Evolutionary conservation across 441 rosid genomes (phyloP), one percentile per base, ranked within the genome.

Genomic region (Arabidopsis lyrata): DNA sequence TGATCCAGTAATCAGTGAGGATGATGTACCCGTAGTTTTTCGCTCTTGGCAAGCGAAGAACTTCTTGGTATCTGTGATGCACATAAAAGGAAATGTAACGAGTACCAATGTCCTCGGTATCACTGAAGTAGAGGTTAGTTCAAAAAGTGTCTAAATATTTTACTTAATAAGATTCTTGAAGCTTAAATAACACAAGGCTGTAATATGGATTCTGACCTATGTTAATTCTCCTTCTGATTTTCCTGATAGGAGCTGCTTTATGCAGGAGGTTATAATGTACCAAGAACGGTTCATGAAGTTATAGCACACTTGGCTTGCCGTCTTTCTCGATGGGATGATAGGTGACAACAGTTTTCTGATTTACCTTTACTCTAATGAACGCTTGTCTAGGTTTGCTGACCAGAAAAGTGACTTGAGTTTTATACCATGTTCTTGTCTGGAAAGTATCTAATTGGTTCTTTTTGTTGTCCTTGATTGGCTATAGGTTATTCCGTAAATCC

Each of bases 31-130:
- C 0, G 77, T 93, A 66, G 99, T 95, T 20, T 79, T 95, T 20
- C 92, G 98, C 32, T 87, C 99, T 54, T 95, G 99, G 99, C 98
- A 91, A 75, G 99, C 95, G 31, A 90, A 87, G 56, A 92, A 95
- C 75, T 95, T 86, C 75, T 82, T 95, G 73, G 61, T 95, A 15
- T 91, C 98, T 81, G 90, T 79, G 34, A 77, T 92, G 73, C 99
- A 95, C 75, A 41, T 91, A 27, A 95, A 92, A 83, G 98, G 97
- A 59, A 66, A 63, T 15, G 82, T 80, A 27, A 27, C 90, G 14
- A 50, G 49, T 71, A 63, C 77, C 63, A 93, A 95, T 74, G 86
- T 91, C 35, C 73, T 95, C 34, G 98, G 99, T 3, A 83, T 90
- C 66, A 77, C 92, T 56, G 99, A 95, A 84, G 98, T 95, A 81